Percentiles rank a stretch among this genome's conserved stretches.
Evolutionary conservation across 2,329 filamentous ascomycete genomes (phyloP).

Genomic region (Verticillium longisporum): DNA sequence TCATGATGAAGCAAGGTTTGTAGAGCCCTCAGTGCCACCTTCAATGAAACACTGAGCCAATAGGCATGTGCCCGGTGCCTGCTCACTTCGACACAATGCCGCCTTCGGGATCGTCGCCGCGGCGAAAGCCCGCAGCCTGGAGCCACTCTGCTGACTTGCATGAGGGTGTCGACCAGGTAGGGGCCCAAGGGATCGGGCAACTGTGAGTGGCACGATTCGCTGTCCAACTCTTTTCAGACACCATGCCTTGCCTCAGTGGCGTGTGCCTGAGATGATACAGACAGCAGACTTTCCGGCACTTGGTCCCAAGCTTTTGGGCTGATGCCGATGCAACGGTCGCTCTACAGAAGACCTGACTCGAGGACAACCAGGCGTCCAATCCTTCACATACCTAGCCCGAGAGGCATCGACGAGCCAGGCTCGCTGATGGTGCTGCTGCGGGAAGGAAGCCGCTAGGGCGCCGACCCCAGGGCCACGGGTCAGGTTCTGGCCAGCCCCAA

Average conservation of each 20-base stretch:
- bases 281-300: not conserved
- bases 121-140: not conserved
- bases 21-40: too few relatives aligned
- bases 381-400: too few relatives aligned
- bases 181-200: not conserved
- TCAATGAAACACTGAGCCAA: not conserved
- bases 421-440: not conserved
- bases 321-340: not conserved
- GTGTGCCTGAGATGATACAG: not conserved
- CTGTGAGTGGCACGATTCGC: not conserved
- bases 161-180: not conserved
- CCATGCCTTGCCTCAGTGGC: not conserved
- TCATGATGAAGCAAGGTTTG: not conserved
- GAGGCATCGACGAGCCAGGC: not conserved
- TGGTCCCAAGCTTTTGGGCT: not conserved
- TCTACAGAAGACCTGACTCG: not conserved
- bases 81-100: not conserved
- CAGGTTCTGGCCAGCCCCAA: not conserved
- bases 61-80: not conserved
- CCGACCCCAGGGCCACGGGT: not conserved
- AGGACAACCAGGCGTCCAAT: too few relatives aligned
- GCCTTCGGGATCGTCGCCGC: not conserved
- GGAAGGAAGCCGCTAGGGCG: not conserved
- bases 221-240: not conserved
- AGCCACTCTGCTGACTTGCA: not conserved